These are phyloP conservation scores for Helotiales sp. DNA, from an alignment of 2,329 filamentous ascomycete genomes.

Conservation along the genomic window DNA sequence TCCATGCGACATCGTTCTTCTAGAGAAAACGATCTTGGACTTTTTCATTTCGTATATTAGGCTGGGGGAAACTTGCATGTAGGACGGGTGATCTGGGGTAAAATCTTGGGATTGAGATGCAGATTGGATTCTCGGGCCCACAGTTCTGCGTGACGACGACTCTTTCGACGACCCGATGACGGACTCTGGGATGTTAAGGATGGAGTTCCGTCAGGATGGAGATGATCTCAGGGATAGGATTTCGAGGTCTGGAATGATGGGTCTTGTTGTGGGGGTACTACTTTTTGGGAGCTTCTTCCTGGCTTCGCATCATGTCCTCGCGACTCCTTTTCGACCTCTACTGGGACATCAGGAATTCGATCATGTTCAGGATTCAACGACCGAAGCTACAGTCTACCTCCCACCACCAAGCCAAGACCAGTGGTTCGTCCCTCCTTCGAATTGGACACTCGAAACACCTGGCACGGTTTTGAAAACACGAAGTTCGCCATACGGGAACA, in stretches of 20 bases:
- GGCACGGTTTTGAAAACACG: conserved; percentile 1
- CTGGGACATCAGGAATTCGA: neutral
- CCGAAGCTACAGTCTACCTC: neutral
- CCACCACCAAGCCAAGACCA: conserved; percentile 1
- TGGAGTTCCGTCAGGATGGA: neutral
- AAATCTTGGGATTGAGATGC: no score
- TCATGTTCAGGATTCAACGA: neutral
- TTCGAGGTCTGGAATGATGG: neutral
- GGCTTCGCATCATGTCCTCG: neutral
- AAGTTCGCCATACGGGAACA: neutral
- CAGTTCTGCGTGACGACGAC: no score
- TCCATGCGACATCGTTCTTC: neutral
- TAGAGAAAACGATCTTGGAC: neutral
- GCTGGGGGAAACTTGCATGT: no score
- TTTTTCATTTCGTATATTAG: neutral
- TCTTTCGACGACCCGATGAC: no score
- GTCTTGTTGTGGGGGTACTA: neutral
- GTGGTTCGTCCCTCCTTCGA: neutral
- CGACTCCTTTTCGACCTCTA: neutral
- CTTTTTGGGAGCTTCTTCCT: neutral
- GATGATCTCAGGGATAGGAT: neutral
- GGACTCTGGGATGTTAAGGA: no score
- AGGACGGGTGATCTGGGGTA: no score
- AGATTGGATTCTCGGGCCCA: no score
- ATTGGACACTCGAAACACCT: neutral